Conservation (phyloP, 306 rosid species). For the Trifolium repens region DNA sequence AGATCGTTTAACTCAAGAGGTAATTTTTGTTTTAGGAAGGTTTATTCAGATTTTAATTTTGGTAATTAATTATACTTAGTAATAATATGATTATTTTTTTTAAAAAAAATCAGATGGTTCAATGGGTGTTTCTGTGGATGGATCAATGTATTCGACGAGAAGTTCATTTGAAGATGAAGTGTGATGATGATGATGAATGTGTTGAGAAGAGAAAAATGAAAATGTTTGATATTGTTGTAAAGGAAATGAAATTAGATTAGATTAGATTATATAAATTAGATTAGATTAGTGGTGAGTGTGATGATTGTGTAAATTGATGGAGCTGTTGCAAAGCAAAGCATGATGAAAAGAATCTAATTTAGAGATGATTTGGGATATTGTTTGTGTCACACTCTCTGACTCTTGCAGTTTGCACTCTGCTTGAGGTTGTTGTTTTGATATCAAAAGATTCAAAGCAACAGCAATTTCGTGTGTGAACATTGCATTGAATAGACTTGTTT, state of each 20-base stretch:
- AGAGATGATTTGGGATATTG: constrained; percentile 42
- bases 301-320: constrained; percentile 55
- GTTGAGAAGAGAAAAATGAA: constrained; percentile 17
- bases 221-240: not conserved
- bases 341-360: constrained; percentile 56
- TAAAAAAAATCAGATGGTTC: constrained; percentile 50
- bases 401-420: constrained; percentile 38
- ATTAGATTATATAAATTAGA: not conserved
- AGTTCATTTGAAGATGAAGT: constrained; percentile 52
- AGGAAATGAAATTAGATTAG: constrained; percentile 17
- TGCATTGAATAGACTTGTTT: constrained; percentile 37
- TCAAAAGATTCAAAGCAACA: constrained; percentile 32
- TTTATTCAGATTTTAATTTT: not conserved
- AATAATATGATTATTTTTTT: not conserved
- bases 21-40: not conserved
- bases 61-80: not conserved
- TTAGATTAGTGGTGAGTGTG: constrained; percentile 42
- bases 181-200: not conserved
- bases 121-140: constrained; percentile 38
- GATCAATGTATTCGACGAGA: constrained; percentile 51
- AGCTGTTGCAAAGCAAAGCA: not conserved
- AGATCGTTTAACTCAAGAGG: constrained; percentile 75
- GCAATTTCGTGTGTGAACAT: not conserved
- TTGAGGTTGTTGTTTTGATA: constrained; percentile 39
- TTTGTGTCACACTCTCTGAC: constrained; percentile 29